Conservation (phyloP, 1,284 basidiomycete species). For the Ganoderma leucocontextum region DNA sequence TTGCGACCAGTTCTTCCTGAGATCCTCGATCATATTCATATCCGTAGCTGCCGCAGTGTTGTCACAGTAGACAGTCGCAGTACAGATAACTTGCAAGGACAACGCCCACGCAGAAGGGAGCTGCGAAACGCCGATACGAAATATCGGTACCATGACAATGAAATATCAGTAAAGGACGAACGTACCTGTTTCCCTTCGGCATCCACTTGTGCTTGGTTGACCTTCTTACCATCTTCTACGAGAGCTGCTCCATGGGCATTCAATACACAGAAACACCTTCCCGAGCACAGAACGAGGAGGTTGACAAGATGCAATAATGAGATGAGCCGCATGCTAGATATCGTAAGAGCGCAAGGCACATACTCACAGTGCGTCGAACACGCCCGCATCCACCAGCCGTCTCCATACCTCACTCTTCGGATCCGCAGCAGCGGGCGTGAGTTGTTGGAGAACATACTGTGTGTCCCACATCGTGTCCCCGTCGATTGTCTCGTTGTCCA, state of each 20-base stretch:
- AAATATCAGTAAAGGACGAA: not conserved
- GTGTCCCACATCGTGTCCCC: constrained; percentile 19
- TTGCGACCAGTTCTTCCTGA: constrained; percentile 21
- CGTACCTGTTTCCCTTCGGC: constrained; percentile 10
- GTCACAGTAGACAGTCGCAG: constrained; percentile 16
- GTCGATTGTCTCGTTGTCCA: constrained; percentile 17
- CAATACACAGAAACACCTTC: constrained; percentile 20
- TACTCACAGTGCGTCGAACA: constrained; percentile 22
- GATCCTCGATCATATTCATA: constrained; percentile 21
- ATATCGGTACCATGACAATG: not conserved
- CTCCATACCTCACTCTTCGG: constrained; percentile 21
- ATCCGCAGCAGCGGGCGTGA: not conserved
- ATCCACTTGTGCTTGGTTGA: constrained; percentile 7
- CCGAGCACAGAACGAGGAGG: not conserved
- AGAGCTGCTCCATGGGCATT: constrained; percentile 2
- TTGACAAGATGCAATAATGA: not conserved
- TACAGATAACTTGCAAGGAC: constrained; percentile 20
- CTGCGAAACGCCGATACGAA: not conserved
- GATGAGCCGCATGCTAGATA: not conserved
- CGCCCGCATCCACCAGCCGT: constrained; percentile 20
- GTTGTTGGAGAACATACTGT: constrained; percentile 9
- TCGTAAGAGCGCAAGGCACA: not conserved
- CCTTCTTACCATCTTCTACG: constrained; percentile 12
- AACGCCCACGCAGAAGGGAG: constrained; percentile 13
- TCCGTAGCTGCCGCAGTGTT: constrained; percentile 14